A percentile compares a stretch with the other conserved stretches of the same genome.
Evolutionary conservation across 2,329 filamentous ascomycete genomes (phyloP).

Genomic region (Teratosphaeria zuluensis): DNA sequence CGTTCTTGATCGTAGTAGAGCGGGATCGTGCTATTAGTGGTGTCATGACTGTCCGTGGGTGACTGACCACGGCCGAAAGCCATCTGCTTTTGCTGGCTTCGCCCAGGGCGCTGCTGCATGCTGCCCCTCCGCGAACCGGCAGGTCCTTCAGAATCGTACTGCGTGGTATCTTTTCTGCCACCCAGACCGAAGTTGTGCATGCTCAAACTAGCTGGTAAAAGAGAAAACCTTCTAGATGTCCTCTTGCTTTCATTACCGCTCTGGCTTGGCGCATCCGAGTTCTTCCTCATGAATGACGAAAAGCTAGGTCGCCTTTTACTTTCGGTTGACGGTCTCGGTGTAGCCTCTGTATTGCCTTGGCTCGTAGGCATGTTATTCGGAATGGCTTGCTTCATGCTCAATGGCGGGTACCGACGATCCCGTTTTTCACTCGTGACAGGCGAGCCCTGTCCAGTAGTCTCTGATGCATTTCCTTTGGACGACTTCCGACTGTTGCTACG

Average conservation of each 20-base stretch:
- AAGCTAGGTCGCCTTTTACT: constrained; percentile 41
- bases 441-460: constrained; percentile 36
- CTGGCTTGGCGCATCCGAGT: constrained; percentile 27
- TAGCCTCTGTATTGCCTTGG: constrained; percentile 39
- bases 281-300: constrained; percentile 37
- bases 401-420: constrained; percentile 70
- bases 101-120: constrained; percentile 19
- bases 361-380: constrained; percentile 32
- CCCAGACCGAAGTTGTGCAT: constrained; percentile 31
- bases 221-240: constrained; percentile 39
- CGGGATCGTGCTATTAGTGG: constrained; percentile 33
- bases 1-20: constrained; percentile 32
- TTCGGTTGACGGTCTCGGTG: constrained; percentile 39
- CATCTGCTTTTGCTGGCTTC: constrained; percentile 29
- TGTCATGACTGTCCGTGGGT: constrained; percentile 36
- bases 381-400: constrained; percentile 74
- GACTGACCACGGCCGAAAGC: constrained; percentile 36
- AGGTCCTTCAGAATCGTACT: constrained; percentile 25
- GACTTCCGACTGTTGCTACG: constrained; percentile 41
- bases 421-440: constrained; percentile 47
- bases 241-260: constrained; percentile 15
- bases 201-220: constrained; percentile 41
- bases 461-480: constrained; percentile 27
- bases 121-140: constrained; percentile 3
- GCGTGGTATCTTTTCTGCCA: constrained; percentile 24